Base-by-base conservation (phyloP, 257 asterid genomes). In the Lavandula angustifolia region DNA sequence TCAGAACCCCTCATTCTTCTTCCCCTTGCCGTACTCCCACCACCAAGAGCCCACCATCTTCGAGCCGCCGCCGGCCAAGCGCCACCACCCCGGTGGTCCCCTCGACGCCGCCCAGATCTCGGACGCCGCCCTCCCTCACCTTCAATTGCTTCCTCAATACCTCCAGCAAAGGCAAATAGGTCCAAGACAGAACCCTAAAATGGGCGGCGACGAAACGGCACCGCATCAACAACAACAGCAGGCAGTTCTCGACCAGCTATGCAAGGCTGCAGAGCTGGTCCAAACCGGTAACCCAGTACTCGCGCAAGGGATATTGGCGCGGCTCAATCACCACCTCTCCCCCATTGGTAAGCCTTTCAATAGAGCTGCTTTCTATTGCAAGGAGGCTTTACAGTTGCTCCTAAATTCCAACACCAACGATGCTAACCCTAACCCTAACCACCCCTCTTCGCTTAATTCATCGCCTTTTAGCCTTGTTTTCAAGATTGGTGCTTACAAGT, bases 251-350 rank as follows among this genome's bases (percentile, higher is more conserved):
- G 98, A 86, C 79, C 95, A 91, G 79, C 85, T 94, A 16, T 85
- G 66, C 83, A 90, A 87, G 75, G 86, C 88, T 14, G 91, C 96
- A 0, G 99, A 91, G 76, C 77, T 86, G 73, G 83, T 91, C 75
- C 96, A 90, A 73, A 73, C 86, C 0, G 98, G 96, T 73, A 88
- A 90, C 61, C 78, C 82, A 3, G 81, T 71, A 75, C 95, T 83
- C 94, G 98, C 98, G 95, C 98, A 91, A 76, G 91, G 73, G 99
- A 91, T 94, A 94, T 94, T 94, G 99, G 99, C 98, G 96, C 99
- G 99, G 99, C 99, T 94, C 99, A 94, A 94, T 94, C 99, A 94
- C 79, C 95, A 86, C 80, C 91, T 91, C 85, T 85, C 98, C 73
- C 94, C 98, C 33, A 81, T 82, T 55, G 95, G 95, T 35, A 94